Evolutionary conservation across 2,329 filamentous ascomycete genomes (phyloP).

Genomic region (Aspergillus sergii): DNA sequence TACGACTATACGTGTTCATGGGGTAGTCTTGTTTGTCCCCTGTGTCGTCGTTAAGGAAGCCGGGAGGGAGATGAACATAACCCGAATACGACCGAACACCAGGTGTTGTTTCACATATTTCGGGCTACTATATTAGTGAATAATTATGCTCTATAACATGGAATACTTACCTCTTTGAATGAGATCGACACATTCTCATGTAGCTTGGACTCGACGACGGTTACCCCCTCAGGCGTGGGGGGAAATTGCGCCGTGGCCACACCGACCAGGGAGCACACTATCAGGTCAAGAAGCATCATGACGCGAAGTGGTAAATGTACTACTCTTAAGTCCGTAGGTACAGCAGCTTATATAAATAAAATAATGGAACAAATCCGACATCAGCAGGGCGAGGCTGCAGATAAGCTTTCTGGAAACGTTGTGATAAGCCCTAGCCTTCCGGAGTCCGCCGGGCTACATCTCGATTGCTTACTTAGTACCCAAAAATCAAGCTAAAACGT

Average conservation of each 20-base stretch:
- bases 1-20: conserved; percentile 52
- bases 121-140: conserved; percentile 32
- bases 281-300: background rate
- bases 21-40: conserved; percentile 53
- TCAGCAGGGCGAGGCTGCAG: background rate
- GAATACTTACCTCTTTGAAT: conserved; percentile 46
- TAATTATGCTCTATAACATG: no score
- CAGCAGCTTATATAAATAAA: background rate
- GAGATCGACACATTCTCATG: conserved; percentile 48
- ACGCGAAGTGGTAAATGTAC: background rate
- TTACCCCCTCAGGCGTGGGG: conserved; percentile 43
- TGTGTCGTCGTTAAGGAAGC: conserved; percentile 40
- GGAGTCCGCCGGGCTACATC: background rate
- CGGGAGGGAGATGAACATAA: conserved; percentile 60
- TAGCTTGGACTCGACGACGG: conserved; percentile 46
- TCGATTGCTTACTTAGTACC: background rate
- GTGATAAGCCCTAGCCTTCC: background rate
- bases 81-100: conserved; percentile 61
- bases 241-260: conserved; percentile 33
- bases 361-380: background rate
- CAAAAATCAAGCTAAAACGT: background rate
- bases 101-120: conserved; percentile 61
- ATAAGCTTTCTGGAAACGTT: background rate
- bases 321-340: background rate
- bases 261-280: background rate